phyloP scores from a whole-genome alignment of 192 early-diverging fungal species.

The Cetraspora pellucida region DNA sequence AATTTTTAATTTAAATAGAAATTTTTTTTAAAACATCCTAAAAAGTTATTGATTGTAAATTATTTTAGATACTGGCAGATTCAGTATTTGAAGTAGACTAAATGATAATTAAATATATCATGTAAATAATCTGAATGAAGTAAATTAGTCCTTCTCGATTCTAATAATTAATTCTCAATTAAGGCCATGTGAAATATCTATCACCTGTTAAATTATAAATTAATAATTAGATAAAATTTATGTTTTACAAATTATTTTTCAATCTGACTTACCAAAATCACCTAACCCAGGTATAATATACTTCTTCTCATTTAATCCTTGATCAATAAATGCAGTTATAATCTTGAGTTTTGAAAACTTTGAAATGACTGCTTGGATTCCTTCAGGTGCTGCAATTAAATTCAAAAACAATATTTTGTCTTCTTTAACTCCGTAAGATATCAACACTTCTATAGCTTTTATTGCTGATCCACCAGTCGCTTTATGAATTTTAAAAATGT shows the following conservation, averaged over 20 bases:
- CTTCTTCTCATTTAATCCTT: slow-evolving; percentile 76
- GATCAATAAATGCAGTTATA: slow-evolving; percentile 85
- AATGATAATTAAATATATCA: too few species aligned
- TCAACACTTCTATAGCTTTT: slow-evolving; percentile 87
- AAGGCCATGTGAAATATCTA: slow-evolving; percentile 21
- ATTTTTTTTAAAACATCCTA: too few species aligned
- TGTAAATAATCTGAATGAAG: too few species aligned
- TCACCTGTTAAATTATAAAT: not conserved
- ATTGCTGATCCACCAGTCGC: slow-evolving; percentile 94
- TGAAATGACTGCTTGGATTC: slow-evolving; percentile 69
- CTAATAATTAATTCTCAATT: not conserved
- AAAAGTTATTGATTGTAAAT: too few species aligned
- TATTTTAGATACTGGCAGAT: too few species aligned
- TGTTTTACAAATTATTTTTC: not conserved
- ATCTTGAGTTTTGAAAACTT: slow-evolving; percentile 82
- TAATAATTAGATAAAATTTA: not conserved
- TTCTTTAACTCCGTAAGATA: slow-evolving; percentile 81
- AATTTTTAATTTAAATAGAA: too few species aligned
- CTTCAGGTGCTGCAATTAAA: slow-evolving; percentile 86
- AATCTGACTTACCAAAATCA: slow-evolving; percentile 68
- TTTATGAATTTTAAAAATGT: slow-evolving; percentile 35
- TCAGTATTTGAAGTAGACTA: too few species aligned
- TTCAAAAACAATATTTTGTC: slow-evolving; percentile 91
- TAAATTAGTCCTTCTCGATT: too few species aligned
- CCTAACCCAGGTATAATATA: slow-evolving; percentile 92